These are phyloP conservation scores for Davidsoniella eucalypti DNA, from an alignment of 2,329 filamentous ascomycete genomes.

Conservation along the genomic window DNA sequence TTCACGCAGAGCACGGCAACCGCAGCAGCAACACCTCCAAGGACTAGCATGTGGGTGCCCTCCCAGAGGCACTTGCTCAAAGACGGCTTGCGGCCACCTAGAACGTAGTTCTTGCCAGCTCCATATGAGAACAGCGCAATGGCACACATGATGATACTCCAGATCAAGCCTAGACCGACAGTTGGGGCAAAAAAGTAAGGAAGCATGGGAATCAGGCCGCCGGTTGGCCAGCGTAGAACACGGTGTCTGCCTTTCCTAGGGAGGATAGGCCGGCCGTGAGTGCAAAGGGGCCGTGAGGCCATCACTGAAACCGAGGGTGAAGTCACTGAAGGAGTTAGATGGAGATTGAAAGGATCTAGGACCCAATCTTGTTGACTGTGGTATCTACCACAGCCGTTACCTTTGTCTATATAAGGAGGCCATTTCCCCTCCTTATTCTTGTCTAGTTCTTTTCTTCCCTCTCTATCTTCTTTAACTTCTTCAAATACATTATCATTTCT, in stretches of 20 bases:
- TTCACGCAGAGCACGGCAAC: slow-evolving; percentile 19
- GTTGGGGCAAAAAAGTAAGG: slow-evolving; percentile 40
- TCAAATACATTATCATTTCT: no score
- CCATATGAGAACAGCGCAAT: slow-evolving; percentile 39
- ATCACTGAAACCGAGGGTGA: slow-evolving; percentile 58
- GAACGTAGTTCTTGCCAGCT: slow-evolving; percentile 31
- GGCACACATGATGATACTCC: slow-evolving; percentile 37
- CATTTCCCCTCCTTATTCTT: no score
- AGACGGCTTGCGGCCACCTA: slow-evolving; percentile 16
- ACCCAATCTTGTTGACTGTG: no score
- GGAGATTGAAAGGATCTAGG: no score
- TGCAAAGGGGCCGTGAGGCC: slow-evolving; percentile 59
- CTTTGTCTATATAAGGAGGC: no score
- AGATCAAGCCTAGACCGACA: slow-evolving; percentile 28
- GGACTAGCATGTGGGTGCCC: slow-evolving; percentile 21
- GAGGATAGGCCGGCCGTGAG: slow-evolving; percentile 52
- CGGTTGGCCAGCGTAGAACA: slow-evolving; percentile 48
- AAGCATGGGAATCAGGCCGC: slow-evolving; percentile 43
- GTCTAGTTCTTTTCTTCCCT: no score
- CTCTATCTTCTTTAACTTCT: no score
- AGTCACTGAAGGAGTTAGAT: no score
- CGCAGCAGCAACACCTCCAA: slow-evolving; percentile 21
- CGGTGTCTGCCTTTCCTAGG: slow-evolving; percentile 41
- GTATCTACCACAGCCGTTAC: no score
- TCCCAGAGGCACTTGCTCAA: slow-evolving; percentile 16